A percentile compares a stretch with the other conserved stretches of the same genome.
These are phyloP conservation scores for Cerioporus squamosus DNA, from an alignment of 1,284 basidiomycete species.

Conservation along the genomic window DNA sequence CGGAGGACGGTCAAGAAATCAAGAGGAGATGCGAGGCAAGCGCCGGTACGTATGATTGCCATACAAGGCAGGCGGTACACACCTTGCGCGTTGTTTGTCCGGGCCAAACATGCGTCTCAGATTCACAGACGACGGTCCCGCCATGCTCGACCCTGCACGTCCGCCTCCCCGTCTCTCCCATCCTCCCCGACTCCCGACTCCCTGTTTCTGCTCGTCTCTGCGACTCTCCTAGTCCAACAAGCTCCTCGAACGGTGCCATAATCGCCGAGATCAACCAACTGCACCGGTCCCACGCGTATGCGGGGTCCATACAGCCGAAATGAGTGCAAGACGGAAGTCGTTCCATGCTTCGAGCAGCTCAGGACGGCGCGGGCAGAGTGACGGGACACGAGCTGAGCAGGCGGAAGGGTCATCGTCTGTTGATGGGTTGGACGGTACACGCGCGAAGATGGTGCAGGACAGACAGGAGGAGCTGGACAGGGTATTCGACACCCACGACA, in stretches of 20 bases:
- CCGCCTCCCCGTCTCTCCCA: slow-evolving; percentile 16
- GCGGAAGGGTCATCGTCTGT: neutral
- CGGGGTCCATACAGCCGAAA: slow-evolving; percentile 19
- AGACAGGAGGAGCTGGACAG: slow-evolving; percentile 63
- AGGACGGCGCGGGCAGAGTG: neutral
- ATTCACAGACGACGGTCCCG: slow-evolving; percentile 30
- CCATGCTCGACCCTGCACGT: slow-evolving; percentile 29
- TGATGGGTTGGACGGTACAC: slow-evolving; percentile 31
- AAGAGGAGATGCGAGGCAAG: too few relatives aligned
- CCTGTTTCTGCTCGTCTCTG: neutral
- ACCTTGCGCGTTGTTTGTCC: slow-evolving; percentile 35
- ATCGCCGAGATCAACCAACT: slow-evolving; percentile 54
- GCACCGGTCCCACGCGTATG: slow-evolving; percentile 20
- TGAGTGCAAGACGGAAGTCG: slow-evolving; percentile 27
- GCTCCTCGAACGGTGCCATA: slow-evolving; percentile 58
- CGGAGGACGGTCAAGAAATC: too few relatives aligned
- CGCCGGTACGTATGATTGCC: neutral
- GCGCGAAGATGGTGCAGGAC: slow-evolving; percentile 53
- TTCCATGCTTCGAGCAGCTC: neutral
- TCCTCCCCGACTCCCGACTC: neutral
- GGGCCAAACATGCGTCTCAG: slow-evolving; percentile 35
- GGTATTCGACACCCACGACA: slow-evolving; percentile 74
- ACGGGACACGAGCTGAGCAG: neutral
- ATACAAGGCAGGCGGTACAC: slow-evolving; percentile 8
- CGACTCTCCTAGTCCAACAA: slow-evolving; percentile 47